These are phyloP conservation scores for Neocucurbitaria cava DNA, from an alignment of 2,329 filamentous ascomycete species.

Conservation along the genomic window DNA sequence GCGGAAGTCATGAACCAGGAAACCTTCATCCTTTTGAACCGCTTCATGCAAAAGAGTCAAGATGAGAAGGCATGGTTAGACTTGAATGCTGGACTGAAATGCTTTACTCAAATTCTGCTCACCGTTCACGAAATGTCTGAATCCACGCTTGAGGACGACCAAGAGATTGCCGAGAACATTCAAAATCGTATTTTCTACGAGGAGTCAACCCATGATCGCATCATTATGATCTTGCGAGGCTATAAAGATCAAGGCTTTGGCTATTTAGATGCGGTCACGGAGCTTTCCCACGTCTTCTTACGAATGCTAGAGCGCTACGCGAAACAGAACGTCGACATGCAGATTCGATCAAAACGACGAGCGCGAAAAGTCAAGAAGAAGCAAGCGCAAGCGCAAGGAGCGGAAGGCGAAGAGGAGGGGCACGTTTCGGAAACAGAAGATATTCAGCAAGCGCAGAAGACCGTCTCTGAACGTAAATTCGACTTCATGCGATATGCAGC, in stretches of 20 bases:
- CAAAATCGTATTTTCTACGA: constrained; percentile 98
- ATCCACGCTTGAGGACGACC: constrained; percentile 86
- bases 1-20: constrained; percentile 92
- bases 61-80: constrained; percentile 89
- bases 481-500: constrained; percentile 85
- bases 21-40: constrained; percentile 88
- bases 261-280: constrained; percentile 90
- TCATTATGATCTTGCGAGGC: constrained; percentile 79
- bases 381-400: constrained; percentile 52
- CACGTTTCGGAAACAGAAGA: constrained; percentile 69
- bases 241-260: constrained; percentile 95
- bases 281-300: constrained; percentile 89
- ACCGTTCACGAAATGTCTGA: constrained; percentile 92
- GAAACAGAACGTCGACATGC: constrained; percentile 92
- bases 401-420: constrained; percentile 64
- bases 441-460: constrained; percentile 71
- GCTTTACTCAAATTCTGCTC: constrained; percentile 91
- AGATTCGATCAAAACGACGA: constrained; percentile 82
- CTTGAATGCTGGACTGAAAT: constrained; percentile 86
- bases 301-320: constrained; percentile 92
- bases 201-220: constrained; percentile 87
- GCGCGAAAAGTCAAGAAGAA: constrained; percentile 76
- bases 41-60: constrained; percentile 77
- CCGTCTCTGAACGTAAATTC: constrained; percentile 86
- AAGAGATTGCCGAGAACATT: constrained; percentile 97